Evolutionary conservation across 2,329 filamentous ascomycete species (phyloP), one percentile per base, ranked within the genome.

Genomic region (Aspergillus udagawae): DNA sequence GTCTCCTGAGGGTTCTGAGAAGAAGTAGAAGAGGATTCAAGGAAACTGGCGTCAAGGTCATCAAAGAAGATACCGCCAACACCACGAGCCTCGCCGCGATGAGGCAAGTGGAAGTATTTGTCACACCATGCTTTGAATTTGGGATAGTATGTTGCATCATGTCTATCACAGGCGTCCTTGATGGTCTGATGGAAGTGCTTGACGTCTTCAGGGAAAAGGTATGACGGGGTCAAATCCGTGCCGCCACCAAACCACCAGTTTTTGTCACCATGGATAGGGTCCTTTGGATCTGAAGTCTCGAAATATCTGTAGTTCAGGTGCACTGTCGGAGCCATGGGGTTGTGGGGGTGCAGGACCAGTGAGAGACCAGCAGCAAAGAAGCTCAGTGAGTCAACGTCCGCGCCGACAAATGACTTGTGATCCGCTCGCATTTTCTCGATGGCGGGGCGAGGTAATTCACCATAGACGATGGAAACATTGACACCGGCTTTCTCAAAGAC

Each of bases 231-330:
- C 65, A 99, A 77, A 75, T 99, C 94, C 53, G 91, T 92, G 56
- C 94, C 94, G 52, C 94, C 94, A 62, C 94, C 94, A 69, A 96
- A 99, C 94, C 94, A 99, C 93, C 94, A 99, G 57, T 78, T 79
- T 7, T 92, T 89, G 63, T 93, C 77, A 21, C 78, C 78, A 55
- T 77, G 77, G 54, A 91, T 53, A 82, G 87, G 63, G 82, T 89
- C 91, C 66, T 93, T 88, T 8, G 89, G 84, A 67, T 93, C 89
- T 59, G 90, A 89, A 1, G 94, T 99, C 80, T 99, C 94, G 71
- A 99, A 99, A 78, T 99, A 99, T 56, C 94, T 87, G 81, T 97
- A 97, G 80, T 99, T 99, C 66, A 99, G 83, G 75, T 99, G 94
- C 20, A 99, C 94, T 0, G 94, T 99, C 0, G 94, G 94, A 7